A percentile compares a stretch with the other conserved stretches of the same genome.
Evolutionary conservation across 306 rosid genomes (phyloP).

Genomic region (Fragaria nilgerrensis): DNA sequence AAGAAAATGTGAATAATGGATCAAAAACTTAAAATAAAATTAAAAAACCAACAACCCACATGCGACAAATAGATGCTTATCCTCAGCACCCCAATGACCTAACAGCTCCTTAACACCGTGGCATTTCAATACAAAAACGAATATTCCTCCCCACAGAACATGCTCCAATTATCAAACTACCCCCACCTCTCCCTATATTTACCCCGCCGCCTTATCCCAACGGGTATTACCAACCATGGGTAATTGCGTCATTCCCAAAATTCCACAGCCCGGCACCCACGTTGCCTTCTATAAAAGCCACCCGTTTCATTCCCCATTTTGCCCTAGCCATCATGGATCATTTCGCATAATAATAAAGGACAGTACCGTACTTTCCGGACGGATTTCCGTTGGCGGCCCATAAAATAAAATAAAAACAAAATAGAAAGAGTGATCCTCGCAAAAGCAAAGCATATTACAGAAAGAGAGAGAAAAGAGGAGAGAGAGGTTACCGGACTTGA

Average conservation of each 20-base stretch:
- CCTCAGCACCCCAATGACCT: constrained; percentile 14
- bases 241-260: constrained; percentile 26
- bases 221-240: constrained; percentile 26
- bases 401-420: constrained; percentile 28
- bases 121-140: constrained; percentile 29
- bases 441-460: constrained; percentile 32
- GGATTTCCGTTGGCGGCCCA: constrained; percentile 33
- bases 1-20: neutral
- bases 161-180: constrained; percentile 18
- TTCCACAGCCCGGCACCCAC: constrained; percentile 39
- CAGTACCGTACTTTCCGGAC: neutral
- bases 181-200: constrained; percentile 2
- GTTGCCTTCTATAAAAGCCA: constrained; percentile 35
- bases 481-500: constrained; percentile 87
- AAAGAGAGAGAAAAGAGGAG: constrained; percentile 9
- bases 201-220: neutral
- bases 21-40: constrained; percentile 14
- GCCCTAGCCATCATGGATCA: neutral
- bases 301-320: neutral
- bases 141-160: constrained; percentile 22
- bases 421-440: constrained; percentile 54
- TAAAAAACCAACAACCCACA: constrained; percentile 13
- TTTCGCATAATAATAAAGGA: constrained; percentile 3
- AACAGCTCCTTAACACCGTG: constrained; percentile 59
- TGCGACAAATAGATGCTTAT: constrained; percentile 45